Conservation (phyloP, 2,329 filamentous ascomycete species). For the Lachnellula arida region DNA sequence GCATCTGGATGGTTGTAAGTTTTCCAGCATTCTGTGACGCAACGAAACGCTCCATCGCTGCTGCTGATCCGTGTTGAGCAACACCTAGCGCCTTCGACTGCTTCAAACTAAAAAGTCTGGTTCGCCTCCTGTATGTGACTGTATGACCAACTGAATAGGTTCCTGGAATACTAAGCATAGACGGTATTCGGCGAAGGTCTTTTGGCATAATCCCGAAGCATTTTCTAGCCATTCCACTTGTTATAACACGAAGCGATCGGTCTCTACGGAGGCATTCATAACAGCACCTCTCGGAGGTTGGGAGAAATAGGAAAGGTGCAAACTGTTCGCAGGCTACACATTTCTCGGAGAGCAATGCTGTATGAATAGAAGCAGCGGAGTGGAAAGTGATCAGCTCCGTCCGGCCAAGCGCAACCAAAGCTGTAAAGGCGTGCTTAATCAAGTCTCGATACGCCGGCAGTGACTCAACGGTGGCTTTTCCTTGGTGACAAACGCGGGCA, state of each 20-base stretch:
- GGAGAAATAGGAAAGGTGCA: conserved; percentile 2
- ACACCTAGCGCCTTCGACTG: not conserved
- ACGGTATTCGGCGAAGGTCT: conserved; percentile 1
- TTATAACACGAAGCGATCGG: not conserved
- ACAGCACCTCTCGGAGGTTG: conserved; percentile 2
- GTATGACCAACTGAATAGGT: conserved; percentile 1
- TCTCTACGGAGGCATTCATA: conserved; percentile 2
- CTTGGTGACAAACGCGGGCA: conserved; percentile 1
- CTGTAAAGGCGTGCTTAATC: not conserved
- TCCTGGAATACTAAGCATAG: conserved; percentile 1
- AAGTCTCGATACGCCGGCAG: not conserved
- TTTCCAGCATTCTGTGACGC: not conserved
- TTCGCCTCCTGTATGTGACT: not conserved
- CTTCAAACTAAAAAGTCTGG: conserved; percentile 1
- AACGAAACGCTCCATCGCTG: not conserved
- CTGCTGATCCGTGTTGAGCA: not conserved
- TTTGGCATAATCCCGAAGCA: not conserved
- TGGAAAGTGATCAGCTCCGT: not conserved
- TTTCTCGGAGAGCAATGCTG: conserved; percentile 1
- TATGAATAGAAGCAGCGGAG: not conserved
- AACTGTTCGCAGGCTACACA: conserved; percentile 1
- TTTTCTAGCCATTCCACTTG: conserved; percentile 1
- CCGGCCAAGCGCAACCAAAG: not conserved
- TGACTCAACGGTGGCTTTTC: conserved; percentile 1
- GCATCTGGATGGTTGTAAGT: not conserved